phyloP scores from a whole-genome alignment of 2,329 filamentous ascomycete species.

The Colletotrichum sidae region DNA sequence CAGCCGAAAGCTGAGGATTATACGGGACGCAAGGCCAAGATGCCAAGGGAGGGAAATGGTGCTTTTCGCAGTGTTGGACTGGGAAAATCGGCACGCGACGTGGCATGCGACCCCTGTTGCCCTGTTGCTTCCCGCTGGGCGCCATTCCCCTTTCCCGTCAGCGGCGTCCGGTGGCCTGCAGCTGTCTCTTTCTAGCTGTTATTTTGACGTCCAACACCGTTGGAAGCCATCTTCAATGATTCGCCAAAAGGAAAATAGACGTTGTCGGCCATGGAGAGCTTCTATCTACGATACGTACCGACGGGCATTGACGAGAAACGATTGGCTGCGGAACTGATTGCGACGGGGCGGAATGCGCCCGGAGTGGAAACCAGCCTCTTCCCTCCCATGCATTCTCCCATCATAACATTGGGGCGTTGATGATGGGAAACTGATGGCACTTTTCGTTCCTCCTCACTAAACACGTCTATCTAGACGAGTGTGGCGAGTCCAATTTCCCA shows the following conservation, averaged over 20 bases:
- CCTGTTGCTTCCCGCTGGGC: conserved; percentile 29
- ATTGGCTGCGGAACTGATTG: not conserved
- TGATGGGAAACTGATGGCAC: too few relatives aligned
- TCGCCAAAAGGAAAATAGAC: too few relatives aligned
- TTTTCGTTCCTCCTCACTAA: too few relatives aligned
- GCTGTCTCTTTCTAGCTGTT: too few relatives aligned
- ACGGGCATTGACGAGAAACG: not conserved
- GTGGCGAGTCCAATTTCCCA: too few relatives aligned
- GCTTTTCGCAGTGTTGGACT: conserved; percentile 11
- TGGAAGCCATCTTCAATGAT: too few relatives aligned
- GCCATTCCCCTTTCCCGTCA: conserved; percentile 1
- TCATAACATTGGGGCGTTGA: too few relatives aligned
- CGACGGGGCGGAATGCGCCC: conserved; percentile 18
- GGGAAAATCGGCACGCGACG: conserved; percentile 36
- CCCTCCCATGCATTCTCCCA: not conserved
- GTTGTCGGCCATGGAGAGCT: too few relatives aligned
- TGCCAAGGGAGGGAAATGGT: conserved; percentile 3
- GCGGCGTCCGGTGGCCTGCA: conserved; percentile 6
- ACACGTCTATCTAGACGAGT: too few relatives aligned
- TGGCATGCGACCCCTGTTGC: conserved; percentile 33
- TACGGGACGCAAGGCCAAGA: conserved; percentile 15
- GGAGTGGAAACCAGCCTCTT: not conserved
- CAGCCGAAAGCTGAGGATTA: not conserved
- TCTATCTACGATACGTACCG: not conserved
- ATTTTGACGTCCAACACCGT: too few relatives aligned